These are phyloP conservation scores for Cercophora sp. DNA, from an alignment of 495 filamentous ascomycete genomes.

Conservation along the genomic window DNA sequence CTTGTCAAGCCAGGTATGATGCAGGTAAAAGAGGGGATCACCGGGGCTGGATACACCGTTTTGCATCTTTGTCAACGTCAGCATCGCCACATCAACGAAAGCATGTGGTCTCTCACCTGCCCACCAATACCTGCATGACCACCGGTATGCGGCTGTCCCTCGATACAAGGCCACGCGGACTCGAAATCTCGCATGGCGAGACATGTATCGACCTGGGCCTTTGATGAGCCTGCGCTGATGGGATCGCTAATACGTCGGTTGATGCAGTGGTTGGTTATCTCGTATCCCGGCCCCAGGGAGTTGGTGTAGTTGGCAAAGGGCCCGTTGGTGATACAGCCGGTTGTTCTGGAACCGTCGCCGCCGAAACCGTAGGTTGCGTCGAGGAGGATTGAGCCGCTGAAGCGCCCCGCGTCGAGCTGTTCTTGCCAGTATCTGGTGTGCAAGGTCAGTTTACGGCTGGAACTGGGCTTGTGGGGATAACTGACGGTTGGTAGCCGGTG, in stretches of 20 bases:
- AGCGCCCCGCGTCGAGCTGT: slow-evolving; percentile 36
- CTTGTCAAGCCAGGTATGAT: slow-evolving; percentile 69
- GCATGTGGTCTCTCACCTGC: no score
- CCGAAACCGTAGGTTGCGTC: slow-evolving; percentile 38
- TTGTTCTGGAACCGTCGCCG: slow-evolving; percentile 31
- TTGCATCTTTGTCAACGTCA: no score
- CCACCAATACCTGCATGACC: background rate
- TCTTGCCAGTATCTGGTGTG: slow-evolving; percentile 44
- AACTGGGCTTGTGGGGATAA: background rate
- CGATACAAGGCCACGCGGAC: background rate
- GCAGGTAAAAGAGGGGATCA: slow-evolving; percentile 68
- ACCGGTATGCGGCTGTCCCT: background rate
- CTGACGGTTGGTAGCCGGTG: slow-evolving; percentile 35
- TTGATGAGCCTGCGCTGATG: background rate
- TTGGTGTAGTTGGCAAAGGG: slow-evolving; percentile 21
- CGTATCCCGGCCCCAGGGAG: slow-evolving; percentile 4
- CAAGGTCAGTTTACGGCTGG: background rate
- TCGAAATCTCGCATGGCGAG: background rate
- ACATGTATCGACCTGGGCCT: background rate
- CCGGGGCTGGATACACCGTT: slow-evolving; percentile 48
- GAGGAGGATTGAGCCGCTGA: slow-evolving; percentile 32
- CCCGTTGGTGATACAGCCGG: slow-evolving; percentile 37
- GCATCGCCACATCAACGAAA: no score
- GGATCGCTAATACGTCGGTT: slow-evolving; percentile 1
- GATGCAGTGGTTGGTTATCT: background rate